Percentiles rank a stretch among this genome's conserved stretches.
phyloP scores from a whole-genome alignment of 345 rosid genomes.

The Raphanus raphanistrum region DNA sequence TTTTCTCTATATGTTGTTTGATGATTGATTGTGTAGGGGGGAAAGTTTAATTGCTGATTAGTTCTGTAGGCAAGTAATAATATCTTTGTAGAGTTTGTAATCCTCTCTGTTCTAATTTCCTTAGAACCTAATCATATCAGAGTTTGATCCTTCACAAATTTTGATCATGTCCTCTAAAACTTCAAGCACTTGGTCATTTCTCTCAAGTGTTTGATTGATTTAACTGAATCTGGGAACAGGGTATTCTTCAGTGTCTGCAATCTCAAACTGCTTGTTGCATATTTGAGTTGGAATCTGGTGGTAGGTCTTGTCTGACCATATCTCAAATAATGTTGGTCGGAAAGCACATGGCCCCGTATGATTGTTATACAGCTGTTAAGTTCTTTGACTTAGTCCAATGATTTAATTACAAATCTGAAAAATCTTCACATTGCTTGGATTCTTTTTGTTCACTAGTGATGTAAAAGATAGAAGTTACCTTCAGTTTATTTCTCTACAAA shows the following conservation, averaged over 20 bases:
- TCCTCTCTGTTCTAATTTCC: neutral
- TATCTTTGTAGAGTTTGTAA: slow-evolving; percentile 33
- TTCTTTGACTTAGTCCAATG: slow-evolving; percentile 20
- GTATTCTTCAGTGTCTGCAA: slow-evolving; percentile 5
- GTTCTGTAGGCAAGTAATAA: slow-evolving; percentile 21
- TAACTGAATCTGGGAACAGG: neutral
- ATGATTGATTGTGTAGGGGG: slow-evolving; percentile 38
- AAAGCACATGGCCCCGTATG: slow-evolving; percentile 38
- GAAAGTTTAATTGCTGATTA: slow-evolving; percentile 36
- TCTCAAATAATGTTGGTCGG: slow-evolving; percentile 31
- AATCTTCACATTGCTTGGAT: neutral
- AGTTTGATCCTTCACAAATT: slow-evolving; percentile 16
- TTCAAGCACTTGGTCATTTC: slow-evolving; percentile 21
- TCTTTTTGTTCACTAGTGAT: neutral
- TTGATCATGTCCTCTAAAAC: slow-evolving; percentile 7
- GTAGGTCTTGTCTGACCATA: slow-evolving; percentile 27
- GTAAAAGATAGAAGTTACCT: neutral
- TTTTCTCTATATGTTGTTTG: slow-evolving; percentile 11
- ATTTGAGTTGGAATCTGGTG: slow-evolving; percentile 32
- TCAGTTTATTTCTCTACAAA: neutral
- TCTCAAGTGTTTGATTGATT: slow-evolving; percentile 21
- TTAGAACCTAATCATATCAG: slow-evolving; percentile 30
- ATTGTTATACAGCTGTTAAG: slow-evolving; percentile 29
- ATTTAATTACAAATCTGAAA: slow-evolving; percentile 15
- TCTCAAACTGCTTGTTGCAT: slow-evolving; percentile 17